Conservation (phyloP, 1,139 yeast species). For the Yamadazyma songkhlaensis region DNA sequence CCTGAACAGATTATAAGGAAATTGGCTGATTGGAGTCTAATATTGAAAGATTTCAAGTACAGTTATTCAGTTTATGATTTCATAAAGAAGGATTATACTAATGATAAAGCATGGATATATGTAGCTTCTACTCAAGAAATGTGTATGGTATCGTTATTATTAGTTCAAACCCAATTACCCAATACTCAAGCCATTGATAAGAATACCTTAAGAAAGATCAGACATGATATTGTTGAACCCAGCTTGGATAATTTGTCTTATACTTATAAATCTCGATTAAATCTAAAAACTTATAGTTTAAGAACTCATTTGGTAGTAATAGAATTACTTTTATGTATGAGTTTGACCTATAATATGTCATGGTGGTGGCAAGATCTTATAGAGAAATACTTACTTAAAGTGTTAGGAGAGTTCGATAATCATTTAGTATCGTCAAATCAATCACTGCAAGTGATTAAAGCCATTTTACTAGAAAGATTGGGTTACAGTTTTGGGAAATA, state of each 20-base stretch:
- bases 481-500: conserved; percentile 36
- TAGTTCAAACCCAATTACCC: conserved; percentile 54
- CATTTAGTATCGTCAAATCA: conserved; percentile 32
- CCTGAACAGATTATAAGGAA: conserved; percentile 77
- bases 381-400: conserved; percentile 42
- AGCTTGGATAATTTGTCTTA: conserved; percentile 59
- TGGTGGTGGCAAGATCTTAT: conserved; percentile 52
- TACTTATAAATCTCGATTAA: conserved; percentile 56
- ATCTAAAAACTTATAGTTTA: conserved; percentile 59
- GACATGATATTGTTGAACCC: conserved; percentile 63
- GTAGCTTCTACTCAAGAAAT: conserved; percentile 86
- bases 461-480: conserved; percentile 38
- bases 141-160: conserved; percentile 70
- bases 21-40: conserved; percentile 89
- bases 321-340: conserved; percentile 55
- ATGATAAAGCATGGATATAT: conserved; percentile 80
- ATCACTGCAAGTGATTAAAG: conserved; percentile 40
- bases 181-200: conserved; percentile 22
- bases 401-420: conserved; percentile 36
- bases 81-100: conserved; percentile 72
- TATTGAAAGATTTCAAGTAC: conserved; percentile 81
- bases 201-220: conserved; percentile 57
- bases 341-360: conserved; percentile 34
- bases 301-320: conserved; percentile 41
- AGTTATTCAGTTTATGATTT: conserved; percentile 85